Conservation (phyloP, 352 stramenopile genomes). For the Pythium grandisporangium region DNA sequence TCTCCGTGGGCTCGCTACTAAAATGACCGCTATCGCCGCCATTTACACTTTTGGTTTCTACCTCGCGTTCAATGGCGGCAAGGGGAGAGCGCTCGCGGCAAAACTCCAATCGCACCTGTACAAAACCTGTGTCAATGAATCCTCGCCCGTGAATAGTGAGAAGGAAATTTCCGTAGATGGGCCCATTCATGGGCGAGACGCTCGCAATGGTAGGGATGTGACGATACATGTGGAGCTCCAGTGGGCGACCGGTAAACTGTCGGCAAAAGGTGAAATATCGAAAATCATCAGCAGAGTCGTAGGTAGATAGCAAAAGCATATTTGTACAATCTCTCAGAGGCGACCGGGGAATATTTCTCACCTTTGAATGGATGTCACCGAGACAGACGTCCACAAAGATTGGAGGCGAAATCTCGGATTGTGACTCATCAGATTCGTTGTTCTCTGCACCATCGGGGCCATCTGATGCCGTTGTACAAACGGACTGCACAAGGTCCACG, state of each 20-base stretch:
- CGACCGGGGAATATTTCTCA: too few relatives aligned
- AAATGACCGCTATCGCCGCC: too few relatives aligned
- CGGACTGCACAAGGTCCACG: too few relatives aligned
- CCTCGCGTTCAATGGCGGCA: too few relatives aligned
- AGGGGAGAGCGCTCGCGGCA: too few relatives aligned
- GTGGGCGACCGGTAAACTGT: constrained; percentile 48
- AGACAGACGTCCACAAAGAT: constrained; percentile 63
- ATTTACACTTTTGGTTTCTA: too few relatives aligned
- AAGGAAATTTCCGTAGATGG: constrained; percentile 59
- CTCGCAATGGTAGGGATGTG: constrained; percentile 22
- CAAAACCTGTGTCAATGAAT: constrained; percentile 67
- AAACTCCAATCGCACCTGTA: too few relatives aligned
- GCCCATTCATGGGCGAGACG: constrained; percentile 58
- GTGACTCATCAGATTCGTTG: not conserved
- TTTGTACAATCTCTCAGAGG: not conserved
- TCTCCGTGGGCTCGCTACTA: too few relatives aligned
- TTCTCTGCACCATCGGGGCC: not conserved
- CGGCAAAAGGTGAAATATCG: too few relatives aligned
- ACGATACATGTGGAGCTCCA: constrained; percentile 44
- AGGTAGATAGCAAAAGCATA: not conserved
- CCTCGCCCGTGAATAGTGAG: constrained; percentile 48
- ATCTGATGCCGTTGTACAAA: constrained; percentile 2
- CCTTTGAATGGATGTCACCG: constrained; percentile 37
- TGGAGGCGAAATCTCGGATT: constrained; percentile 2
- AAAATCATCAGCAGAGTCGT: too few relatives aligned